Evolutionary conservation across 2,329 filamentous ascomycete genomes (phyloP).

Genomic region (Nigrospora osmanthi): DNA sequence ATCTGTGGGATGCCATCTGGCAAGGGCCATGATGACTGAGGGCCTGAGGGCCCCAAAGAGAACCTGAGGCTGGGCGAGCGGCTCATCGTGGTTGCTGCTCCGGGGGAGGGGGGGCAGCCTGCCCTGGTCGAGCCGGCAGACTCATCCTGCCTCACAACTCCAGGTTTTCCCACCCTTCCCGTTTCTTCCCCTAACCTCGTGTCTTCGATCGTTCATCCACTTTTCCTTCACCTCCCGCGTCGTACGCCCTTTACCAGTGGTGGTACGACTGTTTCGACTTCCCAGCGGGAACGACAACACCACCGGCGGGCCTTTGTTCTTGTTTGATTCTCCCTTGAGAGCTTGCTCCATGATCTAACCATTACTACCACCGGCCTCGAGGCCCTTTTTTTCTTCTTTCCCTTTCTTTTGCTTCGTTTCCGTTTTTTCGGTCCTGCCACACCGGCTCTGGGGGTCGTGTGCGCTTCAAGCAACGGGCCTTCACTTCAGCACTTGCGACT

Average conservation of each 20-base stretch:
- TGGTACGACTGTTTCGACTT: constrained; percentile 3
- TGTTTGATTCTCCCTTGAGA: constrained; percentile 10
- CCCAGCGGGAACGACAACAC: constrained; percentile 2
- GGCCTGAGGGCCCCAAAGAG: too few species aligned
- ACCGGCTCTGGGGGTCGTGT: constrained; percentile 9
- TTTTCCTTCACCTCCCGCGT: not conserved
- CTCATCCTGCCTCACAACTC: not conserved
- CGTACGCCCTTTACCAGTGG: constrained; percentile 1
- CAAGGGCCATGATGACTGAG: too few species aligned
- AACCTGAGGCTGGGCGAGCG: too few species aligned
- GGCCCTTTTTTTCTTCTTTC: constrained; percentile 24
- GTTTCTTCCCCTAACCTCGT: not conserved
- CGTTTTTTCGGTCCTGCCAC: constrained; percentile 10
- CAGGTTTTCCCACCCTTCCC: constrained; percentile 1
- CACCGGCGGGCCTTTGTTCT: constrained; percentile 4
- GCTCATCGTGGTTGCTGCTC: too few species aligned
- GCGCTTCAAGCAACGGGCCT: constrained; percentile 15
- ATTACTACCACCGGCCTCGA: constrained; percentile 28
- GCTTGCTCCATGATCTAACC: constrained; percentile 28
- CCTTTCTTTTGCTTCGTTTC: constrained; percentile 19
- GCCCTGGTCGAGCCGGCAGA: too few species aligned
- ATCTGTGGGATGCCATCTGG: too few species aligned
- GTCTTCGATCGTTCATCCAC: not conserved
- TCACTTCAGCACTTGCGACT: constrained; percentile 26
- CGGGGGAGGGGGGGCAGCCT: too few species aligned